Percentiles rank a stretch among this genome's conserved stretches.
phyloP scores from a whole-genome alignment of 1,284 basidiomycete species.

The Malassezia equina region DNA sequence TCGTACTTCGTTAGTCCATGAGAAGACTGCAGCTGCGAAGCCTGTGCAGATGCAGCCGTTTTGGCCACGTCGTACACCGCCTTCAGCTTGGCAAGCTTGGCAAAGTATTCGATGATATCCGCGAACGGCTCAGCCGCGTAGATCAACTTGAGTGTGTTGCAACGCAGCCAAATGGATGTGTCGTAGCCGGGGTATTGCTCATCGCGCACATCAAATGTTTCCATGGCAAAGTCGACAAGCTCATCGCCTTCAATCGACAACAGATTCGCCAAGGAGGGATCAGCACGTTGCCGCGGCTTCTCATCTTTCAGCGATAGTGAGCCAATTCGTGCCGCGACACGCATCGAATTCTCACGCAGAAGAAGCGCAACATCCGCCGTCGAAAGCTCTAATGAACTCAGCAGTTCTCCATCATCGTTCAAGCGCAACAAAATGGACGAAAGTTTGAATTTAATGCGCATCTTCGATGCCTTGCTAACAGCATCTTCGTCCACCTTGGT shows the following conservation, averaged over 20 bases:
- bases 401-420: slow-evolving; percentile 61
- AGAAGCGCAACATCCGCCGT: slow-evolving; percentile 80
- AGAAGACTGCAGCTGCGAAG: slow-evolving; percentile 57
- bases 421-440: slow-evolving; percentile 76
- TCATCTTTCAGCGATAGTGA: slow-evolving; percentile 78
- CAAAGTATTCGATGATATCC: slow-evolving; percentile 71
- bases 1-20: slow-evolving; percentile 75
- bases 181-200: slow-evolving; percentile 70
- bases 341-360: slow-evolving; percentile 64
- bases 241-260: slow-evolving; percentile 91
- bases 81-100: slow-evolving; percentile 66
- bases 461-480: slow-evolving; percentile 51
- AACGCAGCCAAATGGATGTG: slow-evolving; percentile 70
- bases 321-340: slow-evolving; percentile 73
- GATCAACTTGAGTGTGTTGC: slow-evolving; percentile 83
- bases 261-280: slow-evolving; percentile 68
- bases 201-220: slow-evolving; percentile 67
- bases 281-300: slow-evolving; percentile 51
- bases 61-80: slow-evolving; percentile 91
- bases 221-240: slow-evolving; percentile 87
- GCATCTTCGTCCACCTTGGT: not conserved
- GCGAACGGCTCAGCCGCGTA: slow-evolving; percentile 80
- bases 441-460: slow-evolving; percentile 73
- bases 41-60: slow-evolving; percentile 79
- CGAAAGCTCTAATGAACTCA: slow-evolving; percentile 81